phyloP scores from a whole-genome alignment of 331 rosid species.

The Acacia pycnantha region DNA sequence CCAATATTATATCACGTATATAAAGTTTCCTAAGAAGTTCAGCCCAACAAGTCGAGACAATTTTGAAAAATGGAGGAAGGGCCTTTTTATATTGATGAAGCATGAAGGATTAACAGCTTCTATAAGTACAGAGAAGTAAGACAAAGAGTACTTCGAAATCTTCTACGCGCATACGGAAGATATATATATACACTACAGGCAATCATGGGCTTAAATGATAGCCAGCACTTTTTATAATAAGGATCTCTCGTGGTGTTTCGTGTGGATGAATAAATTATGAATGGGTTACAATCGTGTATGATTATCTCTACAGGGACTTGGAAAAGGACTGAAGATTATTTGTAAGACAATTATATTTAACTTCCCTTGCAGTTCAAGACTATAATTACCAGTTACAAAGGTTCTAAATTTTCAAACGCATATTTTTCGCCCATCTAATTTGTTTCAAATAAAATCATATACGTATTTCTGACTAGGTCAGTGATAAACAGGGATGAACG shows the following conservation, averaged over 20 bases:
- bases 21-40: slow-evolving; percentile 28
- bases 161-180: not conserved
- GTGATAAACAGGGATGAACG: not conserved
- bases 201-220: not conserved
- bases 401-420: not conserved
- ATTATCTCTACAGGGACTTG: not conserved
- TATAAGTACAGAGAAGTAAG: slow-evolving; percentile 4
- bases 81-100: not conserved
- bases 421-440: not conserved
- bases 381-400: not conserved
- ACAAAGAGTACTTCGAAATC: not conserved
- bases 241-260: not conserved
- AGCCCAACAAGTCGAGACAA: not conserved
- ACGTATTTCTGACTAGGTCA: not conserved
- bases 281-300: too few species aligned
- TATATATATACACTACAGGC: too few species aligned
- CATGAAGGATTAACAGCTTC: not conserved
- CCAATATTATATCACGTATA: not conserved
- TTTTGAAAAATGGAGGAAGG: not conserved
- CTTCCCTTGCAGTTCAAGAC: not conserved
- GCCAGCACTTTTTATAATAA: not conserved
- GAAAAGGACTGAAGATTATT: not conserved
- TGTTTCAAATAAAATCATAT: not conserved
- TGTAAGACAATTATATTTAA: not conserved
- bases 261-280: not conserved